Conservation (phyloP, 192 early-diverging fungal genomes). For the Backusella westeae region DNA sequence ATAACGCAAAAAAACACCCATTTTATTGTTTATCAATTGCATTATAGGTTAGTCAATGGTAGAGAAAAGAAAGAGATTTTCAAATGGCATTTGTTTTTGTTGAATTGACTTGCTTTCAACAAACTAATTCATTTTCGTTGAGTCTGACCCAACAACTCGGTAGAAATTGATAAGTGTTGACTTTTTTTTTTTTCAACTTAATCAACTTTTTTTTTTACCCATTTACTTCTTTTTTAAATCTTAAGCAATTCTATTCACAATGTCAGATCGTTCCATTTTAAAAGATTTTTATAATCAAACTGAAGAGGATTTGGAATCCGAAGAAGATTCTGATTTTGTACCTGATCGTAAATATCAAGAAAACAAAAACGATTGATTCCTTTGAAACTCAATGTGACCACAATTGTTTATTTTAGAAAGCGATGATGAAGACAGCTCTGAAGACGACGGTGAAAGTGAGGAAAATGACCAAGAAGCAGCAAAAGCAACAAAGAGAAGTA, state of each 20-base stretch:
- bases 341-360: conserved; percentile 20
- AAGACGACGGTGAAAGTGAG: conserved; percentile 12
- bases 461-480: conserved; percentile 12
- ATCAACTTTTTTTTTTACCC: background rate
- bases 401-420: background rate
- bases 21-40: too few species aligned
- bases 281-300: conserved; percentile 12
- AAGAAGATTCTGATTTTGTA: conserved; percentile 26
- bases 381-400: background rate
- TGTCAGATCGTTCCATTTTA: background rate
- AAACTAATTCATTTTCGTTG: background rate
- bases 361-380: background rate
- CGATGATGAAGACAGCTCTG: background rate
- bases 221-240: background rate
- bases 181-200: background rate
- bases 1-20: too few species aligned
- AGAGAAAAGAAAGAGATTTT: too few species aligned
- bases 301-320: conserved; percentile 2
- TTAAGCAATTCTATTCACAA: background rate
- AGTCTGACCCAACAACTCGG: background rate
- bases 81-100: background rate
- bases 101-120: background rate
- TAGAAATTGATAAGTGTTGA: background rate
- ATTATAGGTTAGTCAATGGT: too few species aligned
- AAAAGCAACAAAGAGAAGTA: background rate